Base-by-base conservation (phyloP, 1,139 yeast genomes). In the Candida sp. region DNA sequence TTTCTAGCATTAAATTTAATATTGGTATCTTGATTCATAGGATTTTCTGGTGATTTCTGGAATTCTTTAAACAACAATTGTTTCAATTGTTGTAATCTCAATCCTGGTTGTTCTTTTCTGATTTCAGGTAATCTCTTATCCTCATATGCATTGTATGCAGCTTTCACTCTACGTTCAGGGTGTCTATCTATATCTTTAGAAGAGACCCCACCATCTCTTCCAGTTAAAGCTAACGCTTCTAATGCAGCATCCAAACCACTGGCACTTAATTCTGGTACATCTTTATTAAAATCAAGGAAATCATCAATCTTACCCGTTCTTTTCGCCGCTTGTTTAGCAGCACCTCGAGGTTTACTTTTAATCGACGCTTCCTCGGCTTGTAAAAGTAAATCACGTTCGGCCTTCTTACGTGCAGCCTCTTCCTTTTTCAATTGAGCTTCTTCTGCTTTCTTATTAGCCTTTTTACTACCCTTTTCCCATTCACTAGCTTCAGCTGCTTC, bases 141-240 rank as follows among this genome's bases (percentile, higher is more conserved):
- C 57, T 87, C 90, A 55, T 65, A 87, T 0, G 87, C 90, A 9
- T 79, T 75, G 49, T 73, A 73, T 0, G 96, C 96, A 15, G 95
- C 90, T 70, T 87, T 88, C 63, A 84, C 87, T 60, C 96, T 78
- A 64, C 95, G 78, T 68, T 87, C 96, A 7, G 96, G 96, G 55
- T 87, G 96, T 62, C 89, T 82, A 51, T 87, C 96, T 45, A 87
- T 70, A 45, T 82, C 88, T 57, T 82, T 85, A 50, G 74, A 70
- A 35, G 67, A 64, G 36, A 81, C 76, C 41, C 82, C 85, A 36
- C 77, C 81, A 41, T 73, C 79, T 45, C 69, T 75, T 39, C 73
- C 66, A 22, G 86, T 78, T 60, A 87, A 71, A 5, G 87, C 75
- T 60, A 87, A 73, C 3, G 95, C 95, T 43, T 86, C 89, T 54